Evolutionary conservation across 139 green algal species (phyloP), one percentile per base, ranked within the genome.

Genomic region (Picochlorum sp.): DNA sequence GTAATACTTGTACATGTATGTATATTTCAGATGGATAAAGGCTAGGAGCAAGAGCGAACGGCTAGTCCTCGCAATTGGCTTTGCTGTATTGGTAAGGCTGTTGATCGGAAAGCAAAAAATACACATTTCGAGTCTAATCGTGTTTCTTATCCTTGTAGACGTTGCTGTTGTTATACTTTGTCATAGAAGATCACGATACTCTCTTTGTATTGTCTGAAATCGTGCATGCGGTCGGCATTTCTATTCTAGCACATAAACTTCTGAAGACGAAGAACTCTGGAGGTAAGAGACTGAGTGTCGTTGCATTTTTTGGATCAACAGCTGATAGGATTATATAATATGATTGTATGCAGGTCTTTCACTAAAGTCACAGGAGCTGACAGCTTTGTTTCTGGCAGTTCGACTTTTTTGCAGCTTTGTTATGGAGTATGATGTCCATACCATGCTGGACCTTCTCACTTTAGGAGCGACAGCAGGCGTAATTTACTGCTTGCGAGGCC

Each of bases 391-490:
- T 61, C 70, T 98, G 33, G 64, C 59, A 16, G 76, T 95, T n/a
- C 74, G 91, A 29, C 73, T 98, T 3, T 89, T 94, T 71, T 93
- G 84, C 81, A 94, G 83, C 70, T 89, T 97, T 65, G 89, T 97
- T 79, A 97, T 98, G 92, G 92, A 98, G 79, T 96, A 97, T 66
- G 92, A 99, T 73, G 90, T 97, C 50, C 92, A 99, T 79, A 98
- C 93, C 3, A 32, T 98, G 7, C 70, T 99, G 32, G 93, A 99
- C 65, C 55, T 76, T 2, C 45, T 94, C 13, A 97, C 93, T 4
- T 73, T 97, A 26, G 50, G 75, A 3, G 87, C 83, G 29, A 98
- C 93, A 1, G 51, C 63, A 31, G 91, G 71, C 51, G 89, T 98
- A 5, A 75, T 98, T 35, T 90, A 82, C 61, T 85, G 62, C 55